Conservation (phyloP, 495 filamentous ascomycete genomes). For the Hypoxylon crocopeplum region DNA sequence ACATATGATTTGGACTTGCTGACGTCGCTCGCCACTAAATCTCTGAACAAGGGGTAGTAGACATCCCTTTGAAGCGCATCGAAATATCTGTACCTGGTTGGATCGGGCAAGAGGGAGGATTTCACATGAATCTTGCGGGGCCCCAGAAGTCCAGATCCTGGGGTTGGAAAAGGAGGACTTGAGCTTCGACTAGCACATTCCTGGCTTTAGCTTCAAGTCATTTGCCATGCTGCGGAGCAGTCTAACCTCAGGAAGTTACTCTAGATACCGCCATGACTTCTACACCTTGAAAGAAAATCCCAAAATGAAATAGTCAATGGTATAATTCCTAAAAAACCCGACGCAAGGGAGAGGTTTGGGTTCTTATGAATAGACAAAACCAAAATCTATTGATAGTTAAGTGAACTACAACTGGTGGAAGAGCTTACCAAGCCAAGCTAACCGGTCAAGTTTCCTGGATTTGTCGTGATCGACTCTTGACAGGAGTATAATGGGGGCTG, state of each 20-base stretch:
- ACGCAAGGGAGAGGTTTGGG: conserved; percentile 1
- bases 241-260: conserved; percentile 28
- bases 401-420: too few species aligned
- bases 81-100: conserved; percentile 6
- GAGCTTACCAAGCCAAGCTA: too few species aligned
- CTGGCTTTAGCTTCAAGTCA: conserved; percentile 28
- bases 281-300: conserved; percentile 1
- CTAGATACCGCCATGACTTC: conserved; percentile 13
- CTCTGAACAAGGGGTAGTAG: background rate
- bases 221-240: conserved; percentile 30
- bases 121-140: conserved; percentile 36
- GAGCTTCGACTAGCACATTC: conserved; percentile 25
- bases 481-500: too few species aligned
- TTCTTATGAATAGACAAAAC: conserved; percentile 1
- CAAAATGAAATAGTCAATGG: conserved; percentile 3
- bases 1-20: background rate
- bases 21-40: conserved; percentile 10
- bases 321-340: conserved; percentile 15
- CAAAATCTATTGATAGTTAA: background rate
- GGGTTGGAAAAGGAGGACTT: conserved; percentile 26
- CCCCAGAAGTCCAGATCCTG: conserved; percentile 22
- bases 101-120: conserved; percentile 27
- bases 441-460: too few species aligned
- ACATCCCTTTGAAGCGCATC: background rate
- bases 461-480: too few species aligned